phyloP scores from a whole-genome alignment of 1,139 yeast species.

The Sugiyamaella neomexicana region DNA sequence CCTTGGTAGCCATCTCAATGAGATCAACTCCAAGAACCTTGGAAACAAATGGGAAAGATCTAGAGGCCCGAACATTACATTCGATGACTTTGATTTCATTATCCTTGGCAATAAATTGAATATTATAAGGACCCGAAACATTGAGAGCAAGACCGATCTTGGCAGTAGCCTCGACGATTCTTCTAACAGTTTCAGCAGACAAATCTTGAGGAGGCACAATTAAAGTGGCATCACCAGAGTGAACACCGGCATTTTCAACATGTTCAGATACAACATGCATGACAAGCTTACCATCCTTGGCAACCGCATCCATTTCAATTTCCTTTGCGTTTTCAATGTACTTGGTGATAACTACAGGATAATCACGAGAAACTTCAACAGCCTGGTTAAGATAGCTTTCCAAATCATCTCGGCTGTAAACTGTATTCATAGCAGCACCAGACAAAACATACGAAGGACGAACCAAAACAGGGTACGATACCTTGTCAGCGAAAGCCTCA shows the following conservation, averaged over 20 bases:
- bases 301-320: slow-evolving; percentile 99
- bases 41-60: slow-evolving; percentile 98
- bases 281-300: slow-evolving; percentile 87
- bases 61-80: slow-evolving; percentile 97
- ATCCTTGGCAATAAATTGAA: slow-evolving; percentile 92
- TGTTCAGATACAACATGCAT: slow-evolving; percentile 99
- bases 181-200: slow-evolving; percentile 83
- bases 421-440: slow-evolving; percentile 99
- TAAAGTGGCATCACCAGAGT: slow-evolving; percentile 98
- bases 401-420: slow-evolving; percentile 84
- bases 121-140: slow-evolving; percentile 97
- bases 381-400: slow-evolving; percentile 90
- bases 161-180: slow-evolving; percentile 94
- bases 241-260: slow-evolving; percentile 99
- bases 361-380: slow-evolving; percentile 94
- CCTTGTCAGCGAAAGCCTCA: slow-evolving; percentile 86
- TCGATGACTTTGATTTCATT: slow-evolving; percentile 95
- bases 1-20: slow-evolving; percentile 97
- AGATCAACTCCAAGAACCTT: slow-evolving; percentile 96
- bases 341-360: slow-evolving; percentile 96
- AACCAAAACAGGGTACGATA: slow-evolving; percentile 91
- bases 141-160: slow-evolving; percentile 94
- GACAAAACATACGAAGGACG: slow-evolving; percentile 97
- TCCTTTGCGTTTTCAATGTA: slow-evolving; percentile 97
- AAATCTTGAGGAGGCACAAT: slow-evolving; percentile 97